These are phyloP conservation scores for Datura wrightii DNA, from an alignment of 257 asterid species.

Conservation along the genomic window DNA sequence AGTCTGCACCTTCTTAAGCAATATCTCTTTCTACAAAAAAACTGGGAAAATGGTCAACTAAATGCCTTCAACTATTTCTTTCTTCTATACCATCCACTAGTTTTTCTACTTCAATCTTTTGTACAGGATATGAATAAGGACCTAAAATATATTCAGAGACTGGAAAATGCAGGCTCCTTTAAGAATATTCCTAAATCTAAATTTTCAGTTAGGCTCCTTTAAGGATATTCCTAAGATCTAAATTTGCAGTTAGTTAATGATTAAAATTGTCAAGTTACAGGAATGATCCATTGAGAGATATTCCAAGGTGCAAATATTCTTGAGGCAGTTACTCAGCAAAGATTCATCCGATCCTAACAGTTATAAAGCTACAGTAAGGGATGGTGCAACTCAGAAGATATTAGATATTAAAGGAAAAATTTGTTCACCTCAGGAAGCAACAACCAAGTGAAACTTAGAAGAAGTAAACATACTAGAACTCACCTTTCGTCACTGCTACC, in stretches of 20 bases:
- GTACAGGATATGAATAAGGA: neutral
- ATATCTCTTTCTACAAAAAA: neutral
- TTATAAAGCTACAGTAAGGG: slow-evolving; percentile 21
- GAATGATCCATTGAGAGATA: neutral
- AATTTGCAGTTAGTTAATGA: slow-evolving; percentile 15
- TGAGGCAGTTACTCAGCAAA: slow-evolving; percentile 5
- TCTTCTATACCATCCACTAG: neutral
- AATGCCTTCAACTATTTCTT: slow-evolving; percentile 15
- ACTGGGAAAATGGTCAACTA: neutral
- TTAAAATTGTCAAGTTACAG: slow-evolving; percentile 12
- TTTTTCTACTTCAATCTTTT: slow-evolving; percentile 6
- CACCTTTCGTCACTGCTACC: slow-evolving; percentile 63
- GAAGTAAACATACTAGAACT: slow-evolving; percentile 18
- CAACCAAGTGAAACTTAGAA: neutral
- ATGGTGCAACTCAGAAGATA: slow-evolving; percentile 16
- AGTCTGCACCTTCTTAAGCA: neutral
- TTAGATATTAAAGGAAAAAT: slow-evolving; percentile 2
- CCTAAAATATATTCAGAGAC: neutral
- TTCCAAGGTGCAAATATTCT: slow-evolving; percentile 12
- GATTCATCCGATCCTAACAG: slow-evolving; percentile 9
- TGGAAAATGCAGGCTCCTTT: neutral
- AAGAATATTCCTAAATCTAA: neutral
- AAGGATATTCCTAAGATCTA: neutral
- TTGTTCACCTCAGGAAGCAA: slow-evolving; percentile 12
- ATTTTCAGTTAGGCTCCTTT: neutral